phyloP scores from a whole-genome alignment of 768 basidiomycete species.

The Chlorophyllum brunneum region DNA sequence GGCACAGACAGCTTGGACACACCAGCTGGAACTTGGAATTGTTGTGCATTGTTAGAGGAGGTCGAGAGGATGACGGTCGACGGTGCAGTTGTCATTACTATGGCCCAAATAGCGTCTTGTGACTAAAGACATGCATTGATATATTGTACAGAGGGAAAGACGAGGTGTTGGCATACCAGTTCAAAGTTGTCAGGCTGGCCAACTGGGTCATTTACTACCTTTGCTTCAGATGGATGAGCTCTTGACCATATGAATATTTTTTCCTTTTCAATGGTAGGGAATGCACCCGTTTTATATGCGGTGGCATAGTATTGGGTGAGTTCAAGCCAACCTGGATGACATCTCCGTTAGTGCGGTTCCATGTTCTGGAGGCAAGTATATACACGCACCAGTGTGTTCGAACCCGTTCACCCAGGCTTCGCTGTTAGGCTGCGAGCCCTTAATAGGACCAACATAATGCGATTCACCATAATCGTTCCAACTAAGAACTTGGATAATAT shows the following conservation, averaged over 20 bases:
- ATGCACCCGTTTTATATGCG: constrained; percentile 68
- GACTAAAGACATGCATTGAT: constrained; percentile 32
- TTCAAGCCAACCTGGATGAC: constrained; percentile 52
- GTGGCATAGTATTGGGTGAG: constrained; percentile 63
- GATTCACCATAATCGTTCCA: constrained; percentile 81
- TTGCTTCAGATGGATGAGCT: constrained; percentile 53
- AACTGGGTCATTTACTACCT: constrained; percentile 51
- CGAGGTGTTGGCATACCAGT: constrained; percentile 39
- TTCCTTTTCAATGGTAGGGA: constrained; percentile 56
- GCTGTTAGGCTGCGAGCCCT: constrained; percentile 67
- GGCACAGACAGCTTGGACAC: constrained; percentile 58
- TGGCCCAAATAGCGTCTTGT: constrained; percentile 63
- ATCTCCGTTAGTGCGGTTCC: no score
- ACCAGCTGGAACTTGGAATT: constrained; percentile 51
- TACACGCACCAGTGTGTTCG: constrained; percentile 42
- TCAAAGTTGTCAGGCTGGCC: constrained; percentile 54
- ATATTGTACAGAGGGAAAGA: constrained; percentile 8
- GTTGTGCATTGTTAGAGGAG: constrained; percentile 37
- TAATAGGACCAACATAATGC: constrained; percentile 78
- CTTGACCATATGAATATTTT: constrained; percentile 69
- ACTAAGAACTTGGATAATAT: constrained; percentile 56
- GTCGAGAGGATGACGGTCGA: constrained; percentile 54
- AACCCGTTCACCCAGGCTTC: constrained; percentile 72
- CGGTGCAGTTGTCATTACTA: constrained; percentile 57
- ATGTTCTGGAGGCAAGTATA: neutral